Evolutionary conservation across 2,329 filamentous ascomycete genomes (phyloP).

Genomic region (Cytospora piceae): DNA sequence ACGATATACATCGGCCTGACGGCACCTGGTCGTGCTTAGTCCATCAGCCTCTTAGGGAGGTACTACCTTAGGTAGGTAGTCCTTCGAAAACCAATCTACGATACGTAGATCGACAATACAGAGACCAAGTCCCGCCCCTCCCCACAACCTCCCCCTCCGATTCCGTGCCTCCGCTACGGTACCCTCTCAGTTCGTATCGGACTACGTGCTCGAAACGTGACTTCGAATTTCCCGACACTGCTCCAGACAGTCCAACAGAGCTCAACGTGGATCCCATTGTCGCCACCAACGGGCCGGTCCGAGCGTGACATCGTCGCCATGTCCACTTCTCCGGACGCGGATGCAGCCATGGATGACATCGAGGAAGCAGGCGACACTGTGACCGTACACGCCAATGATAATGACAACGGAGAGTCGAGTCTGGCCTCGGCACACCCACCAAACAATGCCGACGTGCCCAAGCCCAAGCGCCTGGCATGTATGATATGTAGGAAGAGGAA

Average conservation of each 20-base stretch:
- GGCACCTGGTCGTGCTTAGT: neutral
- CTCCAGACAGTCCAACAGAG: constrained; percentile 4
- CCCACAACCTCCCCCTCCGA: neutral
- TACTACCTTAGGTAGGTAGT: neutral
- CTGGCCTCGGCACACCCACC: constrained; percentile 40
- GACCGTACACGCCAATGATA: constrained; percentile 15
- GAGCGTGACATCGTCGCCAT: constrained; percentile 33
- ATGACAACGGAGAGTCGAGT: constrained; percentile 42
- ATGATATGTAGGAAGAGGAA: constrained; percentile 93
- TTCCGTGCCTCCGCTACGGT: neutral
- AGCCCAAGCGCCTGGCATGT: constrained; percentile 92
- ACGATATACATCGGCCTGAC: neutral
- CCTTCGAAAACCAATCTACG: neutral
- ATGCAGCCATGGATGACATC: constrained; percentile 37
- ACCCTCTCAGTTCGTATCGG: neutral
- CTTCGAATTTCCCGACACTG: neutral
- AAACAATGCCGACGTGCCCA: constrained; percentile 64
- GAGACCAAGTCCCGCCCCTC: neutral
- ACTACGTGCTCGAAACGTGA: neutral
- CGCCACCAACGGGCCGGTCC: constrained; percentile 19
- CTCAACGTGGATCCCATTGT: neutral
- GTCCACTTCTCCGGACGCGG: constrained; percentile 45
- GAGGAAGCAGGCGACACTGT: constrained; percentile 29
- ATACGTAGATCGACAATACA: neutral
- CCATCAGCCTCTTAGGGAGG: no score